Evolutionary conservation across 2,329 filamentous ascomycete genomes (phyloP).

Genomic region (Sporothrix humicola): DNA sequence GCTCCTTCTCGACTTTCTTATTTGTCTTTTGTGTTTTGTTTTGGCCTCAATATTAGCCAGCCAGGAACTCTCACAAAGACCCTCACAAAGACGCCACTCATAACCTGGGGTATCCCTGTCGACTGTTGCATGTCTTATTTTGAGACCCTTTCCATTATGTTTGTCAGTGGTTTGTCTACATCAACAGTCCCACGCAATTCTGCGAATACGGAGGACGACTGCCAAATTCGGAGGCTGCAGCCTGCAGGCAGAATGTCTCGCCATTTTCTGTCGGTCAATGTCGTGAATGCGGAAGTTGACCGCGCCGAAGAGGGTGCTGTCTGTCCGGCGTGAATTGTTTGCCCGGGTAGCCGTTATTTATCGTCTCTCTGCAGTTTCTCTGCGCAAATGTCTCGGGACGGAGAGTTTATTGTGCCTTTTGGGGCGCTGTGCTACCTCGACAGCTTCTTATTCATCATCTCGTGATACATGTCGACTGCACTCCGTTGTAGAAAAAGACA

Average conservation of each 20-base stretch:
- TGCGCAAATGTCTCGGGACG: neutral
- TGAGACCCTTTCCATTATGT: neutral
- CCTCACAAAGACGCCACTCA: neutral
- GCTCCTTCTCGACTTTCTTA: too few relatives aligned
- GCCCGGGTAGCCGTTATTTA: too few relatives aligned
- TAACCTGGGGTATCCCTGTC: slow-evolving; percentile 14
- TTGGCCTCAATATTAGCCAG: neutral
- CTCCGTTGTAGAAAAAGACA: too few relatives aligned
- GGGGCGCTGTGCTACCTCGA: neutral
- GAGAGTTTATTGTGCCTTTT: neutral
- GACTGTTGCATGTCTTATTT: slow-evolving; percentile 8
- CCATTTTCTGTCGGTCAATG: too few relatives aligned
- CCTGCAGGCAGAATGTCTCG: neutral
- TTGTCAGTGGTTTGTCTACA: neutral
- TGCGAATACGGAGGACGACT: slow-evolving; percentile 6
- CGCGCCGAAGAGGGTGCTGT: too few relatives aligned
- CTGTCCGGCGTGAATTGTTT: too few relatives aligned
- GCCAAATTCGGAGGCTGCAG: neutral
- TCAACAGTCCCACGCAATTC: too few relatives aligned
- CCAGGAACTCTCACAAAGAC: neutral
- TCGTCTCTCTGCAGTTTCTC: too few relatives aligned
- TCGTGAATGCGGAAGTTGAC: too few relatives aligned
- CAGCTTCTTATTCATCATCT: neutral
- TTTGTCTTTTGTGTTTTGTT: neutral
- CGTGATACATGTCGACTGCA: neutral